Conservation (phyloP, 2,329 filamentous ascomycete genomes). For the Ceratocystis albifundus region DNA sequence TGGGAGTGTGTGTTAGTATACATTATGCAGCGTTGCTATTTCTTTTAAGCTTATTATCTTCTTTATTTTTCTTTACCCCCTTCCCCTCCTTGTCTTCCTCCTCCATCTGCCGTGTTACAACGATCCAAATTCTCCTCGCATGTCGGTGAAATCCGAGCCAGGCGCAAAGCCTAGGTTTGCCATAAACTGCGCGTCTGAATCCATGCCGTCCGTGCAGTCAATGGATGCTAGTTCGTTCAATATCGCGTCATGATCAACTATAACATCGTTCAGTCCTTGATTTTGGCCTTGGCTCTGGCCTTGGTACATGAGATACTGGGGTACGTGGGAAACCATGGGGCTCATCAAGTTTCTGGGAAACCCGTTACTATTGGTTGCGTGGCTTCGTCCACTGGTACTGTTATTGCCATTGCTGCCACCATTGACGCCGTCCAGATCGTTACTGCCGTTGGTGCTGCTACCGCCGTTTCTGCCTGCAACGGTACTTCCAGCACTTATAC, state of each 20-base stretch:
- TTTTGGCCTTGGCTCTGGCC: not conserved
- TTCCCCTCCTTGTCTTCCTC: no score
- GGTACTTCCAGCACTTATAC: not conserved
- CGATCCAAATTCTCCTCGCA: conserved; percentile 34
- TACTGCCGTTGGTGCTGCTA: not conserved
- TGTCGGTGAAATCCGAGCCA: conserved; percentile 47
- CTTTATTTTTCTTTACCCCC: not conserved
- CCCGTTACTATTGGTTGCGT: not conserved
- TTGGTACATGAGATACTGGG: conserved; percentile 17
- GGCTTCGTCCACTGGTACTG: not conserved
- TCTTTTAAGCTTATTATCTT: not conserved
- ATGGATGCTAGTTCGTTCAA: conserved; percentile 42
- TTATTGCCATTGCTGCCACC: not conserved
- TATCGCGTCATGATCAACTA: conserved; percentile 41
- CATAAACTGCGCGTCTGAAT: conserved; percentile 53
- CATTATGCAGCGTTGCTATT: conserved; percentile 11
- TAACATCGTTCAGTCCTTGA: not conserved
- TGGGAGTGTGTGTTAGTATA: not conserved
- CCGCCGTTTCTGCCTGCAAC: not conserved
- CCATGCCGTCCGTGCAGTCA: conserved; percentile 39
- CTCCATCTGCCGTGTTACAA: conserved; percentile 20
- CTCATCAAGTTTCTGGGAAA: conserved; percentile 9
- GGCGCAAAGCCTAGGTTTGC: conserved; percentile 54
- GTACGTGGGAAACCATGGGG: conserved; percentile 15
- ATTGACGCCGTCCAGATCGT: not conserved